A percentile compares a stretch with the other conserved stretches of the same genome.
phyloP scores from a whole-genome alignment of 306 rosid genomes.

The Pueraria montana region DNA sequence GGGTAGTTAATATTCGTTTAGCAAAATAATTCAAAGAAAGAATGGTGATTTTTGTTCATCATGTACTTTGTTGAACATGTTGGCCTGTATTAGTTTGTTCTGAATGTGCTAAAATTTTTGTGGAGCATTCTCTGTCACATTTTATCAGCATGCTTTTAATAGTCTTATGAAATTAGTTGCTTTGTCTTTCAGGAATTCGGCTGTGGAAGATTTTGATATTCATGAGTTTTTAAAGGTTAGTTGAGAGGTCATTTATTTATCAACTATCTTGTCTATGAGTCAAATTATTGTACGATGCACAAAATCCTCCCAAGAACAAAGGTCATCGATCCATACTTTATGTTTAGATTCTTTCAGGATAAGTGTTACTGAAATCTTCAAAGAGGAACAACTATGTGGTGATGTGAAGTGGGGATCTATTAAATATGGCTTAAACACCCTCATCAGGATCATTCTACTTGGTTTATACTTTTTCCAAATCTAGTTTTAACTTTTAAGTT shows the following conservation, averaged over 20 bases:
- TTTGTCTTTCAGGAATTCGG: slow-evolving; percentile 70
- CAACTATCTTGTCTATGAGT: slow-evolving; percentile 20
- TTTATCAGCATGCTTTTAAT: slow-evolving; percentile 18
- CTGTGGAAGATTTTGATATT: slow-evolving; percentile 55
- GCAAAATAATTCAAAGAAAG: slow-evolving; percentile 17
- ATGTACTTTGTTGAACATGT: slow-evolving; percentile 34
- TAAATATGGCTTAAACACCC: slow-evolving; percentile 8
- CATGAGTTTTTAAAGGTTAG: slow-evolving; percentile 74
- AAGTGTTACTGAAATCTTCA: not conserved
- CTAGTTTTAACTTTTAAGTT: slow-evolving; percentile 23
- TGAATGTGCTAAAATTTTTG: not conserved
- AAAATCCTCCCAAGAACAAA: slow-evolving; percentile 13
- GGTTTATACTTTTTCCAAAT: slow-evolving; percentile 7
- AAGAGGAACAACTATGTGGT: not conserved
- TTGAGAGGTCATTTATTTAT: slow-evolving; percentile 23
- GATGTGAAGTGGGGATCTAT: slow-evolving; percentile 14
- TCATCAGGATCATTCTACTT: not conserved
- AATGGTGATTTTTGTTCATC: slow-evolving; percentile 1
- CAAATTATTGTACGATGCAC: not conserved
- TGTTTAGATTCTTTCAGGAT: slow-evolving; percentile 4
- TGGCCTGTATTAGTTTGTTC: slow-evolving; percentile 21
- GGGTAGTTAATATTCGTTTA: not conserved
- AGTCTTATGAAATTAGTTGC: slow-evolving; percentile 39
- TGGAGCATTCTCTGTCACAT: not conserved
- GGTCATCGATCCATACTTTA: not conserved